Evolutionary conservation across 257 asterid genomes (phyloP).

Genomic region (Capsicum chinense): DNA sequence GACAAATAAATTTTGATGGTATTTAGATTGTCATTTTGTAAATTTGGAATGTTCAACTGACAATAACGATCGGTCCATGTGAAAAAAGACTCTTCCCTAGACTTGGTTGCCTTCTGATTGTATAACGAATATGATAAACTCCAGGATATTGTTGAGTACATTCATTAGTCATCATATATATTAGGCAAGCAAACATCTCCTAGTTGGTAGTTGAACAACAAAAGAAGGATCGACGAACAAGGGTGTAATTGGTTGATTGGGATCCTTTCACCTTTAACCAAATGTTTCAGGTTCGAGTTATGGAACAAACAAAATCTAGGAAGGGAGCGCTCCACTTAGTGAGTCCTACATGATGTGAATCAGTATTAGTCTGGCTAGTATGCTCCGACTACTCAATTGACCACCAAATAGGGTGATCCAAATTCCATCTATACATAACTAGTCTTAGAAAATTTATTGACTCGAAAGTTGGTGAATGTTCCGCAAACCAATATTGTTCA

Average conservation of each 20-base stretch:
- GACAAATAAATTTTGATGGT: neutral
- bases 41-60: too few species aligned
- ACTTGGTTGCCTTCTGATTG: neutral
- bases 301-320: too few species aligned
- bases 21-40: too few species aligned
- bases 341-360: too few species aligned
- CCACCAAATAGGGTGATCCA: neutral
- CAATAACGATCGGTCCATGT: neutral
- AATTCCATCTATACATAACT: neutral
- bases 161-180: neutral
- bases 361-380: neutral
- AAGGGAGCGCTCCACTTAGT: too few species aligned
- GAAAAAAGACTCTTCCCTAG: neutral
- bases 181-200: neutral
- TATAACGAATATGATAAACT: neutral
- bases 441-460: neutral
- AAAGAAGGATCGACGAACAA: neutral
- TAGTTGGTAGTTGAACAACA: slow-evolving; percentile 18
- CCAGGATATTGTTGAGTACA: neutral
- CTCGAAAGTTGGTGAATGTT: neutral
- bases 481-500: neutral
- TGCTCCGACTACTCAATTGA: too few species aligned
- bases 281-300: neutral
- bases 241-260: neutral
- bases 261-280: neutral